Evolutionary conservation across 805 yeast genomes (phyloP).

Genomic region (Isabelozyma rhagii): DNA sequence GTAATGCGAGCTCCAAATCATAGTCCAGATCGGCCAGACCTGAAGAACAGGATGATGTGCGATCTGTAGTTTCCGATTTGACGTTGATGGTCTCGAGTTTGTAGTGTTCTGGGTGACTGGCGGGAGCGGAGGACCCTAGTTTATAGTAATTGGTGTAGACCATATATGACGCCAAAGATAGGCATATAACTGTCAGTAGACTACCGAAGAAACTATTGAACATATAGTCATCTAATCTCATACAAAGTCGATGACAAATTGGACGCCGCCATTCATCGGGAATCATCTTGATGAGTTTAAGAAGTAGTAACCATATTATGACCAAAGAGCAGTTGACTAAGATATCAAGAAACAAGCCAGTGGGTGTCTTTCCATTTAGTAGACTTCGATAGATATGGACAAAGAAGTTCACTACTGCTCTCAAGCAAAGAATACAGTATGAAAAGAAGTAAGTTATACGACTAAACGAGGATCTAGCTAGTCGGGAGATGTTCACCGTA

Average conservation of each 20-base stretch:
- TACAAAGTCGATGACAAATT: slow-evolving; percentile 47
- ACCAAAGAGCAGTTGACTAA: not conserved
- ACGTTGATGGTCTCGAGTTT: not conserved
- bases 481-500: not conserved
- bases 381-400: not conserved
- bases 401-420: not conserved
- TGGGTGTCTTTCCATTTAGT: not conserved
- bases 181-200: slow-evolving; percentile 7
- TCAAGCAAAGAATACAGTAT: no score
- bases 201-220: slow-evolving; percentile 22
- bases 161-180: slow-evolving; percentile 18
- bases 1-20: not conserved
- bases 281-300: slow-evolving; percentile 20
- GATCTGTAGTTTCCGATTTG: not conserved
- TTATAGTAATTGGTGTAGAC: slow-evolving; percentile 9
- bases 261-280: slow-evolving; percentile 53
- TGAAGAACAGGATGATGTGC: not conserved
- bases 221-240: slow-evolving; percentile 39
- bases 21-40: not conserved
- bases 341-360: not conserved
- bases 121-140: not conserved
- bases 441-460: not conserved
- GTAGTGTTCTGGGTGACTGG: not conserved
- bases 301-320: slow-evolving; percentile 4
- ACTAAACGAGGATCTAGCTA: not conserved